Base-by-base conservation (phyloP, 148 eudicot genomes). In the Nepenthes mirabilis region DNA sequence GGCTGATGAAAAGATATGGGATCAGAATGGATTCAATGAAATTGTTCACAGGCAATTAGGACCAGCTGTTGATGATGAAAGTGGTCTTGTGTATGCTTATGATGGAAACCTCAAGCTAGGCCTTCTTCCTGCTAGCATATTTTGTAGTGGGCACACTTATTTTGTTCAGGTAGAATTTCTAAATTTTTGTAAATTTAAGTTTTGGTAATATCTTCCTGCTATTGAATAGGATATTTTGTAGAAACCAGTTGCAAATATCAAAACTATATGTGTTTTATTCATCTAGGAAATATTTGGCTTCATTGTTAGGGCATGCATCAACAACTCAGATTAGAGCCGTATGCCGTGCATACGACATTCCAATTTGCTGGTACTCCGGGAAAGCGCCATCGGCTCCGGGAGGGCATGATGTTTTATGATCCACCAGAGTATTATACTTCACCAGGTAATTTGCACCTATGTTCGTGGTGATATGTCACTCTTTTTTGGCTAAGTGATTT, bases 91-190 rank as follows among this genome's bases (percentile, higher is more conserved):
- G 4, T 86, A 88, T 78, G 93, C 96, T 70, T 85, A 85, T 73
- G 96, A 88, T 71, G 98, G 96, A 61, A 83, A 72, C 72, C 86
- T 91, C 62, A 91, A 88, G 78, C 76, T 91, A 40, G 98, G 98
- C 56, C 81, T 91, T 60, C 90, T 91, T 58, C 98, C 98, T 14
- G 90, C 85, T 57, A 91, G 94, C 74, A 75, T 91, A 70, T 91
- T 88, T 72, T 91, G 98, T 72, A 91, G 94, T 70, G 96, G 98
- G 36, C 98, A 91, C 69, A 91, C 98, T 53, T 91, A 81, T 74
- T 91, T 91, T 72, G 88, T 91, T 64, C 98, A 91, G 96, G 98
- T 84, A 75, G 47, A 40, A 49, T 58, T 6, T 53, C 23, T 48
- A 57, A 47, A 23, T 47, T 14, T 35, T 14, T 62, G 43, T 47